phyloP scores from a whole-genome alignment of 805 yeast genomes.

The Sugiyamaella qingdaonensis region DNA sequence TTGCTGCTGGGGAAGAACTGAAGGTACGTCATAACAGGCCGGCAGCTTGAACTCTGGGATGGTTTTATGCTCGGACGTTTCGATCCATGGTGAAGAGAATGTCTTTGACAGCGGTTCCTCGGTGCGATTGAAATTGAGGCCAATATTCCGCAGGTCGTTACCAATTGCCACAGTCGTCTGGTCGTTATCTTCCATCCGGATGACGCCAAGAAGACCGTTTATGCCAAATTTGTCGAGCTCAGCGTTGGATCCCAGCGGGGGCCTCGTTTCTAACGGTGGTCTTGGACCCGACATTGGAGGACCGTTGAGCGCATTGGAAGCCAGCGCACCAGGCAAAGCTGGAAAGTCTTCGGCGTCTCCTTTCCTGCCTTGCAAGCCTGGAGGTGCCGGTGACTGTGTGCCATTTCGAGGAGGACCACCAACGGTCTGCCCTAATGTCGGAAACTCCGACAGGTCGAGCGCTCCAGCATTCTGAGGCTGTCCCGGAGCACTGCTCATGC shows the following conservation, averaged over 20 bases:
- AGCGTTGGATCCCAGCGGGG: neutral
- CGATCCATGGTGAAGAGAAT: conserved; percentile 93
- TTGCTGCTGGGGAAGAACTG: conserved; percentile 42
- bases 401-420: conserved; percentile 11
- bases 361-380: conserved; percentile 7
- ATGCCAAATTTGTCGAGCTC: conserved; percentile 66
- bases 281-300: too few species aligned
- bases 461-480: conserved; percentile 1
- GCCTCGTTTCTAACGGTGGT: too few species aligned
- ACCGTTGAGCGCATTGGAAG: too few species aligned
- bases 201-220: conserved; percentile 55
- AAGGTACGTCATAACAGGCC: conserved; percentile 43
- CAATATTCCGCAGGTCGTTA: conserved; percentile 63
- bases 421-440: conserved; percentile 24
- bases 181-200: conserved; percentile 60
- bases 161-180: conserved; percentile 68
- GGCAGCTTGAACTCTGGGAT: conserved; percentile 79
- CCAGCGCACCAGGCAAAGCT: conserved; percentile 17
- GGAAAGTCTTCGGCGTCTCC: conserved; percentile 20
- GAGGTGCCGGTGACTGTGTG: conserved; percentile 11
- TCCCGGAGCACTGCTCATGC: neutral
- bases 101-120: conserved; percentile 50
- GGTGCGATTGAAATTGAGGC: conserved; percentile 51
- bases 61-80: conserved; percentile 83
- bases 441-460: conserved; percentile 25